Evolutionary conservation across 1,139 yeast species (phyloP).

Genomic region (Suhomyces choctaworum): DNA sequence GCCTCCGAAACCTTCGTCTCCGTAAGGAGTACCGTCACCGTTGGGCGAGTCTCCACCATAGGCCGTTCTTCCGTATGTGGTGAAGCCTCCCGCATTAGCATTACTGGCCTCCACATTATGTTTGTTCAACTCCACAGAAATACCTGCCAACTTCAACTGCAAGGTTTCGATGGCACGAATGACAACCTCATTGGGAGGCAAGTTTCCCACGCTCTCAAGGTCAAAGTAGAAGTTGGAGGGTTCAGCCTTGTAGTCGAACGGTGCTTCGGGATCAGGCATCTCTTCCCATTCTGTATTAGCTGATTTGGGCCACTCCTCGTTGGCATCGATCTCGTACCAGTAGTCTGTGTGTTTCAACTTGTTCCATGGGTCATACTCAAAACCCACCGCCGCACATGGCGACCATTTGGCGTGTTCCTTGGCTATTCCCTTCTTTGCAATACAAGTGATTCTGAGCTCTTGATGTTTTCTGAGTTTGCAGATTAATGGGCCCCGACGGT

Average conservation of each 20-base stretch:
- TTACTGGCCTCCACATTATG: slow-evolving; percentile 52
- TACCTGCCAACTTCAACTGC: slow-evolving; percentile 88
- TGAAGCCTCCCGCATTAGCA: slow-evolving; percentile 46
- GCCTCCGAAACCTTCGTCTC: slow-evolving; percentile 48
- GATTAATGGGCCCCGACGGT: slow-evolving; percentile 78
- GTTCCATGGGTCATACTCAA: slow-evolving; percentile 99
- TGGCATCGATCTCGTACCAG: slow-evolving; percentile 93
- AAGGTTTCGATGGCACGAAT: slow-evolving; percentile 78
- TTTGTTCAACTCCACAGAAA: slow-evolving; percentile 76
- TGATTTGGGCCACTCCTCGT: slow-evolving; percentile 89
- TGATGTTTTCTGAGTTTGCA: slow-evolving; percentile 93
- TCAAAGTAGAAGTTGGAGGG: slow-evolving; percentile 82
- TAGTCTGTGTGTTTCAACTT: slow-evolving; percentile 91
- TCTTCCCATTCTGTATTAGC: slow-evolving; percentile 95
- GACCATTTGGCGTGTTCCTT: slow-evolving; percentile 99
- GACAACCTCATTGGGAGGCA: slow-evolving; percentile 88
- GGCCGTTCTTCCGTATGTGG: slow-evolving; percentile 51
- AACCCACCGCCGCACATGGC: slow-evolving; percentile 95
- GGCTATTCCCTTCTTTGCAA: slow-evolving; percentile 97
- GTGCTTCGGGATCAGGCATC: slow-evolving; percentile 85
- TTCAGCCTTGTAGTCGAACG: slow-evolving; percentile 80
- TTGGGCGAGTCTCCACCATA: slow-evolving; percentile 39
- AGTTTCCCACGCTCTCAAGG: slow-evolving; percentile 88
- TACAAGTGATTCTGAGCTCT: slow-evolving; percentile 83
- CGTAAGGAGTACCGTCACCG: slow-evolving; percentile 46